Evolutionary conservation across 352 stramenopile genomes (phyloP).

Genomic region (Peronospora destructor): DNA sequence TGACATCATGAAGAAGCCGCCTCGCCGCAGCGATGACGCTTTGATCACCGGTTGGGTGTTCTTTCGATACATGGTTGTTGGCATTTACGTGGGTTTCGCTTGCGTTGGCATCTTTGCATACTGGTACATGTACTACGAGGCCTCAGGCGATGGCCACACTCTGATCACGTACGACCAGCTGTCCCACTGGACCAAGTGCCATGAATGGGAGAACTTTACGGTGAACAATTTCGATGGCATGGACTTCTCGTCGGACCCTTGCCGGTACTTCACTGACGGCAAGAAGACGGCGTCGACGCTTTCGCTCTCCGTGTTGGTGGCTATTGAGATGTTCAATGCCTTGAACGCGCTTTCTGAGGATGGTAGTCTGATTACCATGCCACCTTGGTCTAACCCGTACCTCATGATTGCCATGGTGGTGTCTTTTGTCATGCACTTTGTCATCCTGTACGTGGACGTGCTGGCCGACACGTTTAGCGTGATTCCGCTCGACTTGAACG

Average conservation of each 20-base stretch:
- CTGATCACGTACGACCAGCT: slow-evolving; percentile 87
- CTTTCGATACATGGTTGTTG: slow-evolving; percentile 95
- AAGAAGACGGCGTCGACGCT: slow-evolving; percentile 90
- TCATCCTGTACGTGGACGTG: slow-evolving; percentile 91
- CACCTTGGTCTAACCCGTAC: slow-evolving; percentile 91
- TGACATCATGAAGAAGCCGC: slow-evolving; percentile 95
- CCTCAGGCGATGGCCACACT: slow-evolving; percentile 87
- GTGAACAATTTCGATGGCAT: slow-evolving; percentile 89
- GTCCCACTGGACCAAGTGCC: slow-evolving; percentile 87
- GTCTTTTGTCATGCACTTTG: slow-evolving; percentile 91
- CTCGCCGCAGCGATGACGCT: slow-evolving; percentile 92
- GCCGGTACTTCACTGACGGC: slow-evolving; percentile 89
- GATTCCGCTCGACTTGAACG: slow-evolving; percentile 85
- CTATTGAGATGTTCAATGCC: slow-evolving; percentile 95
- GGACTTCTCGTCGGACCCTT: slow-evolving; percentile 86
- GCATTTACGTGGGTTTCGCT: slow-evolving; percentile 90
- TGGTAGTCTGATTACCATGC: slow-evolving; percentile 88
- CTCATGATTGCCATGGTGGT: slow-evolving; percentile 89
- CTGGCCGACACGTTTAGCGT: slow-evolving; percentile 91
- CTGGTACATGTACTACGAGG: slow-evolving; percentile 91
- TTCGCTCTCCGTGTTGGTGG: slow-evolving; percentile 90
- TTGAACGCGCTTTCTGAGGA: slow-evolving; percentile 92
- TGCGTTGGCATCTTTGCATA: slow-evolving; percentile 91
- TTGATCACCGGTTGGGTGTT: slow-evolving; percentile 98
- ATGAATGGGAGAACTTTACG: slow-evolving; percentile 87